Conservation (phyloP, 164 flowering plant genomes). For the Vitis amurensis region DNA sequence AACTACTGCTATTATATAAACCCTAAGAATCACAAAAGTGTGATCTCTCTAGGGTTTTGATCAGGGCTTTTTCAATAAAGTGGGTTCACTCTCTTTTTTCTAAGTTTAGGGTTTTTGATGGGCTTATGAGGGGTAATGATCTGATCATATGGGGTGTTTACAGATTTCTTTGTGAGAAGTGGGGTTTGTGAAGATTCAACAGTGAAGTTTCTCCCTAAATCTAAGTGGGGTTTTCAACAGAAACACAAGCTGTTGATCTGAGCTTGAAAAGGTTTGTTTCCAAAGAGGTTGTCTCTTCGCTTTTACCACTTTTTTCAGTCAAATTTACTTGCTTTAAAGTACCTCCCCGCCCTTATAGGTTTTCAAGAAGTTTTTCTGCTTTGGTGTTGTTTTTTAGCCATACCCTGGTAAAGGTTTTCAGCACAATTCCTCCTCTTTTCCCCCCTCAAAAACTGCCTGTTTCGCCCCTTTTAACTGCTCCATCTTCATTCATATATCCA, state of each 20-base stretch:
- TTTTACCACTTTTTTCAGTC: constrained; percentile 21
- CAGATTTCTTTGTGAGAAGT: background rate
- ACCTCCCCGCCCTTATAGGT: background rate
- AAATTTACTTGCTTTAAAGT: constrained; percentile 16
- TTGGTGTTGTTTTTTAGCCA: background rate
- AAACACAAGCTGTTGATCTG: background rate
- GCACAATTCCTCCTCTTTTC: background rate
- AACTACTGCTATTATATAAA: constrained; percentile 4
- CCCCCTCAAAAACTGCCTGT: background rate
- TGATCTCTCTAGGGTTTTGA: constrained; percentile 16
- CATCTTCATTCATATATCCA: background rate
- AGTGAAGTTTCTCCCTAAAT: too few relatives aligned
- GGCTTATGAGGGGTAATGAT: background rate
- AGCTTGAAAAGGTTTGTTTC: constrained; percentile 4
- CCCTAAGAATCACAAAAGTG: background rate
- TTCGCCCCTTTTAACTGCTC: background rate
- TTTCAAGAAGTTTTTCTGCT: background rate
- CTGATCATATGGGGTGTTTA: too few relatives aligned
- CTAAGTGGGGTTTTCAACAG: too few relatives aligned
- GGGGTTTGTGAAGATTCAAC: background rate
- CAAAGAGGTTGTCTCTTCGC: constrained; percentile 7
- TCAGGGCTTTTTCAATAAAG: constrained; percentile 9
- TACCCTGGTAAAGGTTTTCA: background rate
- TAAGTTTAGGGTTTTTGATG: background rate
- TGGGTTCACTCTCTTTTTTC: background rate